A percentile compares a stretch with the other conserved stretches of the same genome.
phyloP scores from a whole-genome alignment of 495 filamentous ascomycete genomes.

The Pseudevernia furfuracea region DNA sequence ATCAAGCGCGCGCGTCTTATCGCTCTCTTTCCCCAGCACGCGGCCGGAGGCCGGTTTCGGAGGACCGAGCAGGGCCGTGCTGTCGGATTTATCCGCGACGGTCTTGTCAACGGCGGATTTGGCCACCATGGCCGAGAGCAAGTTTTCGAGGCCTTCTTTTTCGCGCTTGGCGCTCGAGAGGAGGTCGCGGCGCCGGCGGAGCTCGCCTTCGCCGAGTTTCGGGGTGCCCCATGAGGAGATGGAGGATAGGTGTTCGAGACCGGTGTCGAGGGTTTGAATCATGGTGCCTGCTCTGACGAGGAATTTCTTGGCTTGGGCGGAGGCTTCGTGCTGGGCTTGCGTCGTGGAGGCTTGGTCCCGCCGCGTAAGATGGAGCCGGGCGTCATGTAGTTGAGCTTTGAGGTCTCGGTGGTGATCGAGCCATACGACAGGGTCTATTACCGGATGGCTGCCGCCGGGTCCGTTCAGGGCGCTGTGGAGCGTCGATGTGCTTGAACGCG shows the following conservation, averaged over 20 bases:
- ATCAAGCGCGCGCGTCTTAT: conserved; percentile 78
- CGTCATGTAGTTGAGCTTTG: conserved; percentile 76
- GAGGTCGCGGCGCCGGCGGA: conserved; percentile 71
- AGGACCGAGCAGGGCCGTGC: conserved; percentile 41
- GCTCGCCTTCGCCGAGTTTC: conserved; percentile 75
- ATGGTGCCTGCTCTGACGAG: conserved; percentile 67
- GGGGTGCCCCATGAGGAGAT: conserved; percentile 31
- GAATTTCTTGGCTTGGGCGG: conserved; percentile 70
- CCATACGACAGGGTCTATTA: conserved; percentile 76
- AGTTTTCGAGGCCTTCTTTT: conserved; percentile 74
- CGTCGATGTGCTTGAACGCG: conserved; percentile 35
- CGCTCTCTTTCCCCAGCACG: conserved; percentile 84
- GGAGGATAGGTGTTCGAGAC: conserved; percentile 46
- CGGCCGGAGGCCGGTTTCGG: conserved; percentile 42
- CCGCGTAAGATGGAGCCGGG: conserved; percentile 61
- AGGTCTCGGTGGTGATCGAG: conserved; percentile 77
- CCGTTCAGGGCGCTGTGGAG: conserved; percentile 40
- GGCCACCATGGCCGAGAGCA: conserved; percentile 63
- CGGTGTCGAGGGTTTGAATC: conserved; percentile 60
- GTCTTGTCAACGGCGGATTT: conserved; percentile 44
- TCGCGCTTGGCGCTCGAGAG: conserved; percentile 72
- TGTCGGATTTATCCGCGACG: conserved; percentile 48
- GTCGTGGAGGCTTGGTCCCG: conserved; percentile 66
- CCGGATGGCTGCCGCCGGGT: conserved; percentile 41
- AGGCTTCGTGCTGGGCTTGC: conserved; percentile 67